These are phyloP conservation scores for Aureobasidium sp. DNA, from an alignment of 2,329 filamentous ascomycete genomes.

Conservation along the genomic window DNA sequence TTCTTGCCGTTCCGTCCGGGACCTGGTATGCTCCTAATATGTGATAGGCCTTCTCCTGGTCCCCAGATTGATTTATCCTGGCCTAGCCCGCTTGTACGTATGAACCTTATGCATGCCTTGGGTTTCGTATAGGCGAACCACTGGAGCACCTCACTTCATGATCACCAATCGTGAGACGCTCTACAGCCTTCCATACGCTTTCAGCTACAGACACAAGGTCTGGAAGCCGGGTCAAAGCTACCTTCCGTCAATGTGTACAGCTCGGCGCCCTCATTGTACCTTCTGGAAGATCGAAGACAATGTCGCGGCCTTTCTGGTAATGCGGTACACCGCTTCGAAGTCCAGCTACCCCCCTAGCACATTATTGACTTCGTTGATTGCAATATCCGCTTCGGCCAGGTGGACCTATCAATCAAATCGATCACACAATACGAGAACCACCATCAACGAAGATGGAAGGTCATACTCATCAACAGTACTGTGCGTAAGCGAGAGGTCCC, in stretches of 20 bases:
- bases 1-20: background rate
- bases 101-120: background rate
- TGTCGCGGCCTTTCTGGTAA: background rate
- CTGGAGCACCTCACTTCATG: background rate
- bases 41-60: background rate
- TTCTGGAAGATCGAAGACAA: background rate
- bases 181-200: background rate
- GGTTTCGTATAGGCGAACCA: background rate
- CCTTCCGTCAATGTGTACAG: background rate
- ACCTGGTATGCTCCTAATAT: too few species aligned
- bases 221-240: background rate
- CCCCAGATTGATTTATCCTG: background rate
- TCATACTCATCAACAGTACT: background rate
- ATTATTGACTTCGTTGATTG: background rate
- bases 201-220: background rate
- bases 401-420: background rate
- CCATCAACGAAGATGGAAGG: slow-evolving; percentile 4
- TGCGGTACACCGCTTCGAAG: background rate
- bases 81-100: background rate
- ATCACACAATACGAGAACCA: background rate
- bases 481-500: background rate
- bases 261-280: background rate
- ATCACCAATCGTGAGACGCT: background rate
- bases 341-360: background rate
- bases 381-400: background rate